phyloP scores from a whole-genome alignment of 805 yeast species.

The Hanseniaspora hatyaiensis region DNA sequence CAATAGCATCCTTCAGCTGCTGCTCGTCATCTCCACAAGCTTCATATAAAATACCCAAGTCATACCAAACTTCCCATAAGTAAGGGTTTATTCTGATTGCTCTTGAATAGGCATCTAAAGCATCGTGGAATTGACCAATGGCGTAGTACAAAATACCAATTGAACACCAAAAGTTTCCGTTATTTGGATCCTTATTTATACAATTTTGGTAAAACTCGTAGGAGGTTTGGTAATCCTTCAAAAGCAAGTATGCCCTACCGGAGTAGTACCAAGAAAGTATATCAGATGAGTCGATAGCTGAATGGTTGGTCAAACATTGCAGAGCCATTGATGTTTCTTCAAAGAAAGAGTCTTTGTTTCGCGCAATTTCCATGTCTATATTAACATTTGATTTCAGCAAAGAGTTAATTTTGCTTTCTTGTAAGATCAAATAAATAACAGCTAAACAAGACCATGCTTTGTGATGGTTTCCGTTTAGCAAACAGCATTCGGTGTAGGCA shows the following conservation, averaged over 20 bases:
- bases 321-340: conserved; percentile 77
- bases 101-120: conserved; percentile 91
- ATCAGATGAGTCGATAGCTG: conserved; percentile 80
- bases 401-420: conserved; percentile 5
- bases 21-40: conserved; percentile 64
- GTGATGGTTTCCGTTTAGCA: conserved; percentile 85
- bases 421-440: conserved; percentile 62
- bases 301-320: conserved; percentile 67
- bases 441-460: conserved; percentile 94
- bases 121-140: conserved; percentile 91
- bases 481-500: conserved; percentile 85
- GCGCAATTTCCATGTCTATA: conserved; percentile 26
- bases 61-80: conserved; percentile 97
- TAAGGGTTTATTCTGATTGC: conserved; percentile 94
- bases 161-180: conserved; percentile 96
- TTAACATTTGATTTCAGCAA: neutral
- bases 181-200: conserved; percentile 88
- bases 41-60: conserved; percentile 90
- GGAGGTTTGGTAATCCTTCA: conserved; percentile 89
- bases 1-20: conserved; percentile 86
- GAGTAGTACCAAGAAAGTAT: conserved; percentile 96
- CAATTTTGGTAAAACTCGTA: conserved; percentile 98
- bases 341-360: conserved; percentile 38
- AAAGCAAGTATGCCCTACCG: conserved; percentile 94
- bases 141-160: conserved; percentile 94